Evolutionary conservation across 2,329 filamentous ascomycete species (phyloP), one percentile per base, ranked within the genome.

Genomic region (Chaetomiaceae sp.): DNA sequence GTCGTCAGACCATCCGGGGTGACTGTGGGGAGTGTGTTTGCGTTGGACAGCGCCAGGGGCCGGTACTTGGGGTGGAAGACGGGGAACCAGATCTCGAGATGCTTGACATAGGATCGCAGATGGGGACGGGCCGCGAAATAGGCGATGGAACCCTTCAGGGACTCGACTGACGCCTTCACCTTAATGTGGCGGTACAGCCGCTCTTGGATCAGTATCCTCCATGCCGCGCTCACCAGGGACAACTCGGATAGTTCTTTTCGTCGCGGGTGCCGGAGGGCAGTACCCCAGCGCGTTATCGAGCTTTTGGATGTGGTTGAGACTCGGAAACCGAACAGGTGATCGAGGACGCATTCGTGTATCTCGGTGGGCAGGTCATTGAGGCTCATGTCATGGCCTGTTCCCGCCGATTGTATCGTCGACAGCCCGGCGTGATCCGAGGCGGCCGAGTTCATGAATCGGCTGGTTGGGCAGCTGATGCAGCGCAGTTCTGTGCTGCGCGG

Each of bases 81-180:
- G 3, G 86, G 86, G 55, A 89, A 86, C 85, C 86, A 89, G 37
- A 89, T 75, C 66, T 89, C 86, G 53, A 89, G 77, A 61, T 89
- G 86, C 57, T 82, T 83, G 53, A 89, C 81, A 58, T 87, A 81
- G 8, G 68, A 59, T 17, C 78, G 75, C 5, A 89, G 75, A 60
- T 86, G 79, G 23, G 75, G 70, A 53, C 82, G 75, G 9, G 67
- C 58, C 14, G 69, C 65, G 58, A 89, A 86, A 72, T 85, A 88
- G 30, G 69, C 56, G 55, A 78, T 72, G 6, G 84, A 79, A 42
- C 81, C 74, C 37, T 77, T 69, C 35, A 87, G 68, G 14, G 78
- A 83, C n/a, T 78, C 74, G 33, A 78, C 70, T 0, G 84, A 87
- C 0, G 83, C 86, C 68, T 87, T 86, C 59, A 89, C 72, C 67